These are phyloP conservation scores for Vicia sativa DNA, from an alignment of 306 rosid genomes.

Conservation along the genomic window DNA sequence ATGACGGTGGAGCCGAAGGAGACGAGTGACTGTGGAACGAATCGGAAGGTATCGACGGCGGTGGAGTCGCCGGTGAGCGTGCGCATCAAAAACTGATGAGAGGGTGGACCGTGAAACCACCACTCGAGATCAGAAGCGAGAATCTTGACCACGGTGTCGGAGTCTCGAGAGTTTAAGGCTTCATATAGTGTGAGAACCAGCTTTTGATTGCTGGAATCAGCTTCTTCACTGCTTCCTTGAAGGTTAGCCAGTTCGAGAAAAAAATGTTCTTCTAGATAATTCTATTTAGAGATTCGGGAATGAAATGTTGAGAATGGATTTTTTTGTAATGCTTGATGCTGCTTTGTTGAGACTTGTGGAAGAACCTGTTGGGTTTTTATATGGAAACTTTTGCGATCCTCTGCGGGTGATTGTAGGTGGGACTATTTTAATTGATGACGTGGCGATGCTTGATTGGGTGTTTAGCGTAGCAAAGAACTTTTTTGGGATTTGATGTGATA, in stretches of 20 bases:
- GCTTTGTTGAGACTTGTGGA: neutral
- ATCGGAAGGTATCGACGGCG: constrained; percentile 43
- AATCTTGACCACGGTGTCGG: constrained; percentile 61
- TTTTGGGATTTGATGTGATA: neutral
- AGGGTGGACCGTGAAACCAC: constrained; percentile 99
- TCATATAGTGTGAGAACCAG: constrained; percentile 83
- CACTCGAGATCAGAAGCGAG: constrained; percentile 89
- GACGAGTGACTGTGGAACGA: constrained; percentile 58
- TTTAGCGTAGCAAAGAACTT: neutral
- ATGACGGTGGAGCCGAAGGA: constrained; percentile 74
- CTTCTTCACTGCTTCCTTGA: constrained; percentile 56
- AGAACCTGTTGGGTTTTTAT: constrained; percentile 12
- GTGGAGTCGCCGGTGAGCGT: constrained; percentile 72
- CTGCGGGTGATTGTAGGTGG: neutral
- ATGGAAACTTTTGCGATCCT: neutral
- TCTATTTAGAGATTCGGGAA: neutral
- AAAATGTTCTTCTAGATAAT: neutral
- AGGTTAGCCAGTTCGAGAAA: constrained; percentile 86
- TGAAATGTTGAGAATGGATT: neutral
- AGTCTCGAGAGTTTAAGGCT: constrained; percentile 72
- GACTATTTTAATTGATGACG: constrained; percentile 7
- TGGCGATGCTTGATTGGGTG: neutral
- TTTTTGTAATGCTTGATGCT: no score
- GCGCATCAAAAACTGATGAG: constrained; percentile 81
- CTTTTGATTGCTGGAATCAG: constrained; percentile 60